Percentiles rank a stretch among this genome's conserved stretches.
Conservation (phyloP, 495 filamentous ascomycete genomes). For the Pseudoneurospora amorphoporcata region DNA sequence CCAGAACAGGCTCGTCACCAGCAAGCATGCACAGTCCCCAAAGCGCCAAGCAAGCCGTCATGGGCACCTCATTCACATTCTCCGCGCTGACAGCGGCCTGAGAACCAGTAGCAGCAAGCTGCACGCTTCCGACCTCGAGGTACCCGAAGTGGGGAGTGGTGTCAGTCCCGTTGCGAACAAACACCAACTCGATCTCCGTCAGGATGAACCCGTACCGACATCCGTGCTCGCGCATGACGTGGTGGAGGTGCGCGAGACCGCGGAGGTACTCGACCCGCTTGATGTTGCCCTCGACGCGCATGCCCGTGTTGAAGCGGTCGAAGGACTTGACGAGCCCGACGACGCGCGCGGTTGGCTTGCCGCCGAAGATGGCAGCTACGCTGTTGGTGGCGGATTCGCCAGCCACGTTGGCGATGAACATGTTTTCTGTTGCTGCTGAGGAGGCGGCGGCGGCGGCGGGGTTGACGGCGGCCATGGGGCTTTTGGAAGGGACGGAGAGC, state of each 20-base stretch:
- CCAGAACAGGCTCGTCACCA: conserved; percentile 56
- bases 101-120: conserved; percentile 32
- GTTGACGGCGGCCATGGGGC: conserved; percentile 39
- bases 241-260: conserved; percentile 72
- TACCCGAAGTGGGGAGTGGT: conserved; percentile 71
- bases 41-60: conserved; percentile 44
- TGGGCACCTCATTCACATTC: conserved; percentile 35
- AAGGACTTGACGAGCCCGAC: conserved; percentile 84
- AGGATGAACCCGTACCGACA: conserved; percentile 92
- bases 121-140: conserved; percentile 61
- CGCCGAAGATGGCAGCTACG: conserved; percentile 51
- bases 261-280: conserved; percentile 78
- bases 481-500: conserved; percentile 45
- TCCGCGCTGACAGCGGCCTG: conserved; percentile 1
- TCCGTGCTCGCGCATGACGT: conserved; percentile 82
- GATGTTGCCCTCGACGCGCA: conserved; percentile 72
- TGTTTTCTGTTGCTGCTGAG: conserved; percentile 55
- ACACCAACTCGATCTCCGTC: conserved; percentile 87
- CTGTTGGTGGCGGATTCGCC: conserved; percentile 29
- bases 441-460: conserved; percentile 38
- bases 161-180: conserved; percentile 70
- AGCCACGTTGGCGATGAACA: conserved; percentile 53
- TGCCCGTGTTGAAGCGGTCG: conserved; percentile 86
- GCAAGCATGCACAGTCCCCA: conserved; percentile 67
- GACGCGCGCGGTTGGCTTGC: conserved; percentile 64